Base-by-base conservation (phyloP, 2,329 filamentous ascomycete genomes). In the Penicillium sclerotigenum region DNA sequence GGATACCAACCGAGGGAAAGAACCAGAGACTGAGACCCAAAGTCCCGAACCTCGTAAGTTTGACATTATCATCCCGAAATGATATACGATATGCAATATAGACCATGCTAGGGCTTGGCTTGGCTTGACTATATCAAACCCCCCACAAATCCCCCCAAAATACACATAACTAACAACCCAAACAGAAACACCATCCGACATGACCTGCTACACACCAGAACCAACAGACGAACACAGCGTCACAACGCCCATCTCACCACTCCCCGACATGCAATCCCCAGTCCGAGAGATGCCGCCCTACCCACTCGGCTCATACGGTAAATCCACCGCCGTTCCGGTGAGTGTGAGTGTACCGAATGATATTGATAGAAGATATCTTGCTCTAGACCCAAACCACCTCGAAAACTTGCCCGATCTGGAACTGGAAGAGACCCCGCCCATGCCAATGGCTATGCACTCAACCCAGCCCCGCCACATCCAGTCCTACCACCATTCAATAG, bases 171-270 rank as follows among this genome's bases (percentile, higher is more conserved):
- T 58, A 49, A 59, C 29, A 45, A 45, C 24, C 8, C 14, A 22
- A 8, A 38, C 41, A 73, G 71, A 64, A 45, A 73, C 71, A 22
- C 71, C 71, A 5, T 71, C 71, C 36, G 71, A 73, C 56, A 73
- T 73, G 70, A 71, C 68, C 38, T 73, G 71, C 58, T 73, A 70
- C 56, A 73, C 71, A 7, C 71, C 71, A 11, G 68, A 71, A 47
- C 70, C 68, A 11, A 66, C 69, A 20, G 70, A 72, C 18, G 65
- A 66, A 47, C 58, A 62, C 34, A 49, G 43, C 28, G 51, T 62
- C 8, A 68, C 53, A 10, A 55, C 69, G 7, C 59, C 71, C 24
- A 65, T 68, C 33, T 71, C 70, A 26, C 63, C 65, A 24, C 57
- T 55, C 2, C 34, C 67, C 45, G 70, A 72, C 14, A 57, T 67